Conservation (phyloP, 345 rosid species). For the Aethionema arabicum region DNA sequence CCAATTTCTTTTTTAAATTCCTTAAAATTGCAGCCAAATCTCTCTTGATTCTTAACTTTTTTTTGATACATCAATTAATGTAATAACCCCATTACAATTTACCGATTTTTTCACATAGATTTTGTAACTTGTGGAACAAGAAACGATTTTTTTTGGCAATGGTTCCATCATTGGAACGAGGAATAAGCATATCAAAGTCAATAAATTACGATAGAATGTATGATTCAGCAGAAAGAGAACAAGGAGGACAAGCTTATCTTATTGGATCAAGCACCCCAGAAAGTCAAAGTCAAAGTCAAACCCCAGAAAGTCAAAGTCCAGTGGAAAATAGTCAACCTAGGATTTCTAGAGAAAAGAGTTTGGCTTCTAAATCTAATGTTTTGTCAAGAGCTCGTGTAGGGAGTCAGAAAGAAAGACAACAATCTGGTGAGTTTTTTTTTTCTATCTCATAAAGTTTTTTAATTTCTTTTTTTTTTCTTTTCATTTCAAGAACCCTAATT, state of each 20-base stretch:
- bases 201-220: conserved; percentile 39
- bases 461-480: background rate
- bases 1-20: background rate
- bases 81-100: background rate
- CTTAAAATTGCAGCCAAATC: background rate
- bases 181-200: conserved; percentile 45
- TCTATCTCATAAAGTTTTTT: too few relatives aligned
- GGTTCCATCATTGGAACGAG: conserved; percentile 55
- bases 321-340: conserved; percentile 25
- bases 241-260: conserved; percentile 7
- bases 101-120: background rate
- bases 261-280: conserved; percentile 4
- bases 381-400: background rate
- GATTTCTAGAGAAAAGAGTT: conserved; percentile 10
- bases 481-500: background rate
- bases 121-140: background rate
- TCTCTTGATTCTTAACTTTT: conserved; percentile 3
- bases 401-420: conserved; percentile 23
- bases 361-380: too few relatives aligned
- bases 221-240: conserved; percentile 39
- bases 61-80: too few relatives aligned
- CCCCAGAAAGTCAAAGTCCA: conserved; percentile 5
- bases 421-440: conserved; percentile 36
- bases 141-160: conserved; percentile 28
- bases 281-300: conserved; percentile 12